Evolutionary conservation across 2,329 filamentous ascomycete genomes (phyloP), one percentile per base, ranked within the genome.

Genomic region (Chaetomiaceae sp.): DNA sequence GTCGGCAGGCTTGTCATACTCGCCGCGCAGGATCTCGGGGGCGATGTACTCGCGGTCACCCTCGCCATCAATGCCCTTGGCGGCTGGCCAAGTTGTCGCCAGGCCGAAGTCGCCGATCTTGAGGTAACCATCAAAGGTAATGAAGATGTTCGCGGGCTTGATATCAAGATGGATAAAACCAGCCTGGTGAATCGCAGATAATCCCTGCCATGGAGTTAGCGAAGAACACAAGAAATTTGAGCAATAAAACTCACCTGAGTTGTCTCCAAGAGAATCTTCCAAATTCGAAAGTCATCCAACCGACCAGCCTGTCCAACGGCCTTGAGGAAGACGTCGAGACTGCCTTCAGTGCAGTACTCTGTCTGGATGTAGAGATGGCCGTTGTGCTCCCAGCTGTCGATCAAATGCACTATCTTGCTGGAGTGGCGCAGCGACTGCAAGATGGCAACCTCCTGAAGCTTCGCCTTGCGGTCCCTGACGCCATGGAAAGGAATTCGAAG

Each of bases 11-110:
- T 92, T 94, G 72, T 95, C 91, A 62, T 88, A 94, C 59, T 85
- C 82, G 38, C 91, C 92, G 65, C 83, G 83, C 19, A 99, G 82
- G 57, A 96, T 90, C 70, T 99, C 94, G 0, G 91, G 91, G 1
- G 89, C 92, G 67, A 99, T 92, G 68, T 99, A 99, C 68, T 96
- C 89, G 46, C 94, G 88, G 68, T 99, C 94, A 29, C 94, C 94
- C 73, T 99, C 94, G 38, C 89, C 87, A 61, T 96, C 91, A 56
- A 94, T 87, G 51, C 85, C 83, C 51, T 82, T 77, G 43, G 84
- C 80, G 15, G 87, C 88, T 14, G 91, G 89, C 84, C 88, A 92
- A 11, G 77, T 70, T 37, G 88, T 84, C 23, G 94, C 91, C 73
- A 94, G 78, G 37, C 89, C 89, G 68, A 95, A 94, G 69, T 95